Base-by-base conservation (phyloP, 768 basidiomycete species). In the Rhodotorula kratochvilovae region DNA sequence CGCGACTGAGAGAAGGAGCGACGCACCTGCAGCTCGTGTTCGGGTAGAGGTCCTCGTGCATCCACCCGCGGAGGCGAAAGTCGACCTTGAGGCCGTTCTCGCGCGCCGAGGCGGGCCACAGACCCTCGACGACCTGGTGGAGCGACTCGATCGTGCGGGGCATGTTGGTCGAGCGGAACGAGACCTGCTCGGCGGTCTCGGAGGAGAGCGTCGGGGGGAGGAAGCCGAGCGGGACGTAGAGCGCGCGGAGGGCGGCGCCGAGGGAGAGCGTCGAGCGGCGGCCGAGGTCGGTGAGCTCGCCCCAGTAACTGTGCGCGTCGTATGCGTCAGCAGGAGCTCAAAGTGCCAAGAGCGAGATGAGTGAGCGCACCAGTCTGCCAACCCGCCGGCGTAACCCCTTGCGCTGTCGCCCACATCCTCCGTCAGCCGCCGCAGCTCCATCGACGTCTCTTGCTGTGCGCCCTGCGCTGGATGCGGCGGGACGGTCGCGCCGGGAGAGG, bases 111-210 rank as follows among this genome's bases (percentile, higher is more conserved):
- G 88, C 88, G 75, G 53, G 42, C 53, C 90, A 91, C 58, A 92
- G 78, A 2, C 90, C 90, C 61, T 87, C 83, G n/a, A 89, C 82
- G 46, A 91, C 82, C 72, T 91, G 87, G 73, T 89, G 87, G 27
- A 90, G 80, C 0, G 87, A 87, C 75, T 91, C 89, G 25, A 87
- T 86, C 11, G 90, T 91, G 45, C 90, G 83, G 0, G 89, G 85
- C 79, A 92, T 86, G 76, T 89, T 88, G 4, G 90, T 92, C 25
- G 86, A 88, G 58, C 88, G 60, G 36, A 77, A 74, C 21, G 51
- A 27, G n/a, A 76, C 63, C 11, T 36, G 15, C 5, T 46, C 23
- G 13, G 39, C 13, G 33, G 33, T 33, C 1, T 19, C 3, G 15
- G 67, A 7, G 51, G 57, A 21, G 54, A 77, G 61, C 6, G 11